phyloP scores from a whole-genome alignment of 2,329 filamentous ascomycete species.

The Lecanicillium sp. region DNA sequence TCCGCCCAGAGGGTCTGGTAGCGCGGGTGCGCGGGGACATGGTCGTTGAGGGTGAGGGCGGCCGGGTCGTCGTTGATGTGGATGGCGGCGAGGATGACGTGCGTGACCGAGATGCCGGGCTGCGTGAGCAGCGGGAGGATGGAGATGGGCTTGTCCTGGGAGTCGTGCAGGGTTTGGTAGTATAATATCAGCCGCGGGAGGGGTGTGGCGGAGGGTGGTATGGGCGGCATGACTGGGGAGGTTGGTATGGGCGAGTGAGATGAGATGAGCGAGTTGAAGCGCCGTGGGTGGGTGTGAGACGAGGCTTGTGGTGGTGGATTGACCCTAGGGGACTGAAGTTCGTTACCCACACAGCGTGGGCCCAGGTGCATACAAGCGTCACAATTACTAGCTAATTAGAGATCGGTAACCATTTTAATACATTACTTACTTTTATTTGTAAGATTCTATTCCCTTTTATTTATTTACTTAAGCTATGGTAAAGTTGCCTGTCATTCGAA shows the following conservation, averaged over 20 bases:
- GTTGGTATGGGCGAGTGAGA: background rate
- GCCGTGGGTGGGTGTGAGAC: background rate
- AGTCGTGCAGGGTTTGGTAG: constrained; percentile 48
- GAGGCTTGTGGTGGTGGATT: no score
- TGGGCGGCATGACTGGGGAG: constrained; percentile 21
- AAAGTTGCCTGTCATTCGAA: no score
- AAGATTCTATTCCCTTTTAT: no score
- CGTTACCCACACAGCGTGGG: no score
- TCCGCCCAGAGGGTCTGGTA: constrained; percentile 75
- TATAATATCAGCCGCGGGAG: constrained; percentile 43
- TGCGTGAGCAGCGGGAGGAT: constrained; percentile 44
- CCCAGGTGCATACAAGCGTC: no score
- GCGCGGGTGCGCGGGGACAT: constrained; percentile 57
- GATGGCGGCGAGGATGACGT: constrained; percentile 80
- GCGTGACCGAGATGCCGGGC: constrained; percentile 51
- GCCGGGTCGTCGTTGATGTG: constrained; percentile 66
- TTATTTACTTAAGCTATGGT: no score
- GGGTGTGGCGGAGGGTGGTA: constrained; percentile 18
- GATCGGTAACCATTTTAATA: no score
- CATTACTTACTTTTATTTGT: no score
- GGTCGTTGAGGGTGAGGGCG: constrained; percentile 72
- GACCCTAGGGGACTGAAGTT: no score
- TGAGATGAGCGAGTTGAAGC: background rate
- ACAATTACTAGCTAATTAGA: no score
- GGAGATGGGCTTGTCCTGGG: constrained; percentile 37